phyloP scores from a whole-genome alignment of 805 yeast genomes.

The Wickerhamiella australiensis region DNA sequence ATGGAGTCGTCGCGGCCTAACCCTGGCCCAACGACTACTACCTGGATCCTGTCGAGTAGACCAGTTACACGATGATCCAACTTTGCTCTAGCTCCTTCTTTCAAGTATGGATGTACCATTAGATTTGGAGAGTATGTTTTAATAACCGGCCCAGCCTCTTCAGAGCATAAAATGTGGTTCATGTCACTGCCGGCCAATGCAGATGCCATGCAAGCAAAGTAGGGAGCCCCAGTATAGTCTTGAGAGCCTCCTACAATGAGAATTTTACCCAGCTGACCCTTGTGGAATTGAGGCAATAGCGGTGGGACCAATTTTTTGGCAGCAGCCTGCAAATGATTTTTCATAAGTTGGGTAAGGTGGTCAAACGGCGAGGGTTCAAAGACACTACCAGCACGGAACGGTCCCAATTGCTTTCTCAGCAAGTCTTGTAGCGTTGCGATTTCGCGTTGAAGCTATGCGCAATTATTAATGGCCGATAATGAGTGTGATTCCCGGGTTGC shows the following conservation, averaged over 20 bases:
- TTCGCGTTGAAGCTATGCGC: not conserved
- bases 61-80: slow-evolving; percentile 18
- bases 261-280: slow-evolving; percentile 84
- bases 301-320: slow-evolving; percentile 56
- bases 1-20: slow-evolving; percentile 70
- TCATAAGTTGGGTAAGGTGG: not conserved
- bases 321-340: not conserved
- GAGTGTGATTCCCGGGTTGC: too few species aligned
- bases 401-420: not conserved
- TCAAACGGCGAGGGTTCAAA: too few species aligned
- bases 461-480: not conserved
- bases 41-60: slow-evolving; percentile 58
- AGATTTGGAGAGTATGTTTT: slow-evolving; percentile 83
- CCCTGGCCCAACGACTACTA: slow-evolving; percentile 86
- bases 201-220: slow-evolving; percentile 74
- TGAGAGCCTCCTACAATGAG: slow-evolving; percentile 89
- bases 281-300: slow-evolving; percentile 54
- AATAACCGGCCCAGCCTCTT: slow-evolving; percentile 63
- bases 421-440: not conserved
- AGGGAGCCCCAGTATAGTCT: slow-evolving; percentile 96
- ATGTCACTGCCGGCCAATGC: slow-evolving; percentile 79
- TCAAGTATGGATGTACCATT: slow-evolving; percentile 90
- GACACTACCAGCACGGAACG: not conserved
- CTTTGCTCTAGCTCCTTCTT: slow-evolving; percentile 31
- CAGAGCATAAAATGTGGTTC: slow-evolving; percentile 80